phyloP scores from a whole-genome alignment of 352 stramenopile species.

The Phytophthora pistaciae region DNA sequence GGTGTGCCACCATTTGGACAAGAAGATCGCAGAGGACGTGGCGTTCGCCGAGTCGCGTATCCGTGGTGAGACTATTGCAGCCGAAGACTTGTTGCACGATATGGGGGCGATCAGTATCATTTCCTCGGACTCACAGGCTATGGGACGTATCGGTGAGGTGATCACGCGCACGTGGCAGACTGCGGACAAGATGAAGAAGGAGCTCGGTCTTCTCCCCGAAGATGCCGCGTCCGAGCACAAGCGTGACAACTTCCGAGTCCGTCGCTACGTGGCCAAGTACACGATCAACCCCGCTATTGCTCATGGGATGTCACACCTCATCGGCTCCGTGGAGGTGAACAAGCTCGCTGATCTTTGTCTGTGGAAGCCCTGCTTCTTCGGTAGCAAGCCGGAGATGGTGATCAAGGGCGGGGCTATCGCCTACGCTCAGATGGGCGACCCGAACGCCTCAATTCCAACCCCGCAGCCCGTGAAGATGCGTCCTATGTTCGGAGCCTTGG shows the following conservation, averaged over 20 bases:
- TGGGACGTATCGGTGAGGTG: slow-evolving; percentile 97
- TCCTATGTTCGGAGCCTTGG: slow-evolving; percentile 93
- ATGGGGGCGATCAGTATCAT: slow-evolving; percentile 98
- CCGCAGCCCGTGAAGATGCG: slow-evolving; percentile 97
- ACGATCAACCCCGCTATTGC: slow-evolving; percentile 98
- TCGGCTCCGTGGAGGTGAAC: slow-evolving; percentile 93
- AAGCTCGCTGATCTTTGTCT: slow-evolving; percentile 97
- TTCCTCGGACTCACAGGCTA: slow-evolving; percentile 96
- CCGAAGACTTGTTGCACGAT: slow-evolving; percentile 98
- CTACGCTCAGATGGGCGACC: slow-evolving; percentile 97
- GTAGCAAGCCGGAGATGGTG: slow-evolving; percentile 96
- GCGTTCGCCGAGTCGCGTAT: slow-evolving; percentile 98
- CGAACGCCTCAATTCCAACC: slow-evolving; percentile 97
- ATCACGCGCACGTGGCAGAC: slow-evolving; percentile 98
- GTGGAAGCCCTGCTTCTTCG: slow-evolving; percentile 97
- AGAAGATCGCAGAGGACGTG: slow-evolving; percentile 96
- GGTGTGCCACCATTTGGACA: slow-evolving; percentile 98
- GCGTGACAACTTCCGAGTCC: slow-evolving; percentile 96
- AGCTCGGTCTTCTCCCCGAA: slow-evolving; percentile 89
- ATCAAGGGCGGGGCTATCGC: slow-evolving; percentile 96
- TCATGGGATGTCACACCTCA: slow-evolving; percentile 96
- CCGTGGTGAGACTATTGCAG: slow-evolving; percentile 96
- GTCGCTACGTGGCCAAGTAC: slow-evolving; percentile 98
- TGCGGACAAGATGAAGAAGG: slow-evolving; percentile 98
- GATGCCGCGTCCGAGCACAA: slow-evolving; percentile 69